Evolutionary conservation across 306 rosid genomes (phyloP).

Genomic region (Neltuma alba): DNA sequence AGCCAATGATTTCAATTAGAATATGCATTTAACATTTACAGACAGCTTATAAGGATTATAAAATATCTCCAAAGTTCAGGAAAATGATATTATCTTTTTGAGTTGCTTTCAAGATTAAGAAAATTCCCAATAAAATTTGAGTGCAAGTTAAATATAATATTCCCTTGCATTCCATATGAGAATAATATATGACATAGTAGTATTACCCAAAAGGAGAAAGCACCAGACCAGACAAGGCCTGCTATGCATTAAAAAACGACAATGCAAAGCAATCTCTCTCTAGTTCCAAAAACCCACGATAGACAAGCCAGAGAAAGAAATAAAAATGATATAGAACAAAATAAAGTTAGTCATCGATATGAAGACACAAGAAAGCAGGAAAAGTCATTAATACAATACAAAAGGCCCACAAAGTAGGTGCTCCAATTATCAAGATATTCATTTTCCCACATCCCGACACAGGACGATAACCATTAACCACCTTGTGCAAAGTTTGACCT

Average conservation of each 20-base stretch:
- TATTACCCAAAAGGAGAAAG: not conserved
- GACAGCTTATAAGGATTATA: constrained; percentile 7
- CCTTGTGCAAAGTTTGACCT: constrained; percentile 9
- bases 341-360: not conserved
- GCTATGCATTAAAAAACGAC: not conserved
- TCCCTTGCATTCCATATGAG: not conserved
- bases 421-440: constrained; percentile 26
- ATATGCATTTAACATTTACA: constrained; percentile 19
- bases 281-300: constrained; percentile 20
- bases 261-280: not conserved
- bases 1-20: constrained; percentile 12
- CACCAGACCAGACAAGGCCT: not conserved
- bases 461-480: constrained; percentile 15
- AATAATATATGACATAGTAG: no score
- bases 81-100: not conserved
- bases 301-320: constrained; percentile 18
- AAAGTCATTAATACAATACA: not conserved
- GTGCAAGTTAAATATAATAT: constrained; percentile 19
- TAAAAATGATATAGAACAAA: not conserved
- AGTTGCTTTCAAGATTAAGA: not conserved
- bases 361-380: not conserved
- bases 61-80: not conserved
- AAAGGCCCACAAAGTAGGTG: not conserved
- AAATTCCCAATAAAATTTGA: not conserved
- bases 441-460: constrained; percentile 12